Percentiles rank a stretch among this genome's conserved stretches.
Evolutionary conservation across 108 stramenopile species (phyloP).

Genomic region (Nitzschia palea): DNA sequence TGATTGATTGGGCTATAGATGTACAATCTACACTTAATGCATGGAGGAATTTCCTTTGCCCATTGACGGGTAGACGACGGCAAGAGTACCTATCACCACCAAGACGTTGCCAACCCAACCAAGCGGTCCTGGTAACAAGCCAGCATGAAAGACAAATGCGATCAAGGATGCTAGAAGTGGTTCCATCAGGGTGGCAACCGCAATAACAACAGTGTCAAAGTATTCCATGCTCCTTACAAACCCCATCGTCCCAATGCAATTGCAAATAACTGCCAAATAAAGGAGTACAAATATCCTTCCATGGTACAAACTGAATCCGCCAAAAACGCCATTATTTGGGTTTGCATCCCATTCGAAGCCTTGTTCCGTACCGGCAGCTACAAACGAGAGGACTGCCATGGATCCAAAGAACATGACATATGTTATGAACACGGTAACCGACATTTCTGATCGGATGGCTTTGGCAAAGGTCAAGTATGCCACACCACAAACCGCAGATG

Average conservation of each 20-base stretch:
- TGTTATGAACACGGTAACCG: constrained; percentile 53
- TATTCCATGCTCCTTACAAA: constrained; percentile 67
- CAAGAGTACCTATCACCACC: constrained; percentile 40
- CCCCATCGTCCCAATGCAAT: constrained; percentile 61
- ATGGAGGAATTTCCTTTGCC: constrained; percentile 5
- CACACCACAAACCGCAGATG: constrained; percentile 34
- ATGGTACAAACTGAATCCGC: constrained; percentile 46
- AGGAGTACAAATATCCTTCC: constrained; percentile 44
- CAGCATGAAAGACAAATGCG: constrained; percentile 24
- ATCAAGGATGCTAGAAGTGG: constrained; percentile 40
- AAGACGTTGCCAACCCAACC: constrained; percentile 49
- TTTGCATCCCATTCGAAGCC: constrained; percentile 33
- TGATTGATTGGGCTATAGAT: no score
- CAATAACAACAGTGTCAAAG: constrained; percentile 59
- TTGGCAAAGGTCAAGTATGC: constrained; percentile 57
- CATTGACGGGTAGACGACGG: constrained; percentile 38
- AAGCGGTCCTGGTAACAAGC: constrained; percentile 35
- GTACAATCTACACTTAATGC: no score
- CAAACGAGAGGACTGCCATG: constrained; percentile 20
- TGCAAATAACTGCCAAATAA: constrained; percentile 51
- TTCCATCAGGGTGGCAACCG: constrained; percentile 42
- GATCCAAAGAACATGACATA: constrained; percentile 44
- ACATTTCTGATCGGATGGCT: constrained; percentile 38
- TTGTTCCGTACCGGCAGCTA: constrained; percentile 34
- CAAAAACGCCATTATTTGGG: constrained; percentile 53